Evolutionary conservation across 441 rosid species (phyloP), one percentile per base, ranked within the genome.

Genomic region (Brassica hybrid): DNA sequence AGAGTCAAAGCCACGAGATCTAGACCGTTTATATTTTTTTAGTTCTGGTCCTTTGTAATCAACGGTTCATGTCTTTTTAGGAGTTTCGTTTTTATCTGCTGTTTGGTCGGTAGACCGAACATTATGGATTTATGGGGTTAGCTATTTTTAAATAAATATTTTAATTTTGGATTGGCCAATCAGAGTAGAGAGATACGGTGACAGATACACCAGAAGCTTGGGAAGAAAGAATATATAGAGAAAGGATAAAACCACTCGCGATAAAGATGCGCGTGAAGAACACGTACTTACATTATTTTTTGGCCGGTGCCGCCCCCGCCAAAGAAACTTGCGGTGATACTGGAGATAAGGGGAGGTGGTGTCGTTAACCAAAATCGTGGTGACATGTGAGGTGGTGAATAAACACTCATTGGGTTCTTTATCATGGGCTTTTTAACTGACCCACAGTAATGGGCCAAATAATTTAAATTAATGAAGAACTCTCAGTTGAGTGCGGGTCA

Each of bases 1-100:
- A 67, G 38, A 78, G 74, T 73, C 69, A 67, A 78, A 72, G 36
- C 3, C 59, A 65, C 69, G 23, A 0, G 36, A 78, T 78, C 25
- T 6, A 0, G 0, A 50, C 74, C 81, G 74, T 78, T 61, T 5
- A 17, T 72, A 2, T 0, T 60, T 61, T 60, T 9, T 60, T 9
- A 52, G 16, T 56, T 56, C 12, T 56, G 60, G 59, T 56, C 60
- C 60, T 17, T 52, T 8, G 10, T 1, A 60, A 72, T 6, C 52
- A 17, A 78, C 77, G 65, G 74, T 67, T 0, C 0, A 1, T 19
- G 25, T 76, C 52, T 54, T 57, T 1, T 61, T 3, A 9, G 9
- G 3, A 27, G n/a, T 58, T 38, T 14, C 17, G 4, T 17, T 34
- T 27, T 12, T 56, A 34, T 17, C 2, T 1, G 18, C 4, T n/a